Percentiles rank a stretch among this genome's conserved stretches.
Evolutionary conservation across 208 protist species (phyloP).

Genomic region (Acanthamoeba castellanii): DNA sequence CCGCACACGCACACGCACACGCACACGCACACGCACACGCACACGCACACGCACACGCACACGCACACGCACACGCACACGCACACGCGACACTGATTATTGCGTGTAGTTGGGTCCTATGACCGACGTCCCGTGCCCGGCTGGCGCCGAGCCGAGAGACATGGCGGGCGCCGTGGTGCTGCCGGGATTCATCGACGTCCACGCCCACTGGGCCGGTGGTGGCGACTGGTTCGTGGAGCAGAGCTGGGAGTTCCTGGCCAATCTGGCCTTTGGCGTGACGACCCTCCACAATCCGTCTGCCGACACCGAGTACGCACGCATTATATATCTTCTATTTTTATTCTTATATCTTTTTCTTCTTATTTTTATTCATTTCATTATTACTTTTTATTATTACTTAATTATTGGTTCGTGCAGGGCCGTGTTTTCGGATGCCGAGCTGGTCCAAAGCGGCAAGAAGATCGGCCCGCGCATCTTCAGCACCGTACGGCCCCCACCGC

Average conservation of each 20-base stretch:
- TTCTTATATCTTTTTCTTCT: background rate
- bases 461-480: conserved; percentile 71
- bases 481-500: background rate
- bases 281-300: conserved; percentile 73
- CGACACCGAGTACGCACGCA: background rate
- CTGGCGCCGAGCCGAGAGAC: background rate
- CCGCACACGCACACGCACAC: background rate
- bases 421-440: conserved; percentile 60
- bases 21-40: too few species aligned
- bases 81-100: too few species aligned
- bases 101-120: background rate
- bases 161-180: background rate
- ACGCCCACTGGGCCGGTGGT: conserved; percentile 58
- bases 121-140: background rate
- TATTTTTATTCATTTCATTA: background rate
- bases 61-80: background rate
- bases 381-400: background rate
- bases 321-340: background rate
- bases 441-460: conserved; percentile 61
- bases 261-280: conserved; percentile 73
- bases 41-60: background rate
- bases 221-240: background rate
- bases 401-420: background rate
- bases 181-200: conserved; percentile 58
- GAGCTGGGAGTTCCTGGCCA: conserved; percentile 62